Base-by-base conservation (phyloP, 495 filamentous ascomycete genomes). In the Talaromyces liani region DNA sequence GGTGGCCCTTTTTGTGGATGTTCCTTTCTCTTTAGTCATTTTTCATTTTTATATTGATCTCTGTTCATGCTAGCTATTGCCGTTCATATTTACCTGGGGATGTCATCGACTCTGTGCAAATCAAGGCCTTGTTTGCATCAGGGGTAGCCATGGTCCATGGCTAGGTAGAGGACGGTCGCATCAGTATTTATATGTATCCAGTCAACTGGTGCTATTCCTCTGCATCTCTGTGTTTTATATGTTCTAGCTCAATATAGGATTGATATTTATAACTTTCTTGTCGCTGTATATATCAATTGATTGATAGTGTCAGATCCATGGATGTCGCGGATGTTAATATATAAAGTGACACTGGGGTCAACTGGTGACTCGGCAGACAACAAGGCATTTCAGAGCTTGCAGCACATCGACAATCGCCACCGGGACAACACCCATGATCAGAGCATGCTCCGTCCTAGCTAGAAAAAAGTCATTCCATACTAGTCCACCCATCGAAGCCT, bases 1-100 rank as follows among this genome's bases (percentile, higher is more conserved):
- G 60, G 60, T 53, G 36, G 41, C 60, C n/a, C 45, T 61, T 61
- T 61, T 25, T 54, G 60, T 51, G 24, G 25, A 20, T 54, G 39
- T 29, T 54, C 18, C 45, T 25, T 62, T 61, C 59, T 60, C 34
- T 60, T 14, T 39, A 9, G 41, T 61, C 31, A 59, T 22, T 59
- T n/a, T 39, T 33, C 34, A 39, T 8, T 59, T 16, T 39, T 59
- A n/a, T 29, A 56, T 56, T 56, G 22, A 56, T 56, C 20, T 56
- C 53, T 27, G 27, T 56, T 56, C 29, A 10, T 56, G 9, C 53
- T 29, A 27, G 53, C 18, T 49, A 20, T 49, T 20, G 45, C 45
- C 14, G 45, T 20, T 49, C 45, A 49, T 49, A 49, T 49, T 49
- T 18, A 20, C 16, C 41, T 45, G 18, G 45, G 45, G 18, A 49